phyloP scores from a whole-genome alignment of 2,329 filamentous ascomycete species.

The Claviceps maximensis region DNA sequence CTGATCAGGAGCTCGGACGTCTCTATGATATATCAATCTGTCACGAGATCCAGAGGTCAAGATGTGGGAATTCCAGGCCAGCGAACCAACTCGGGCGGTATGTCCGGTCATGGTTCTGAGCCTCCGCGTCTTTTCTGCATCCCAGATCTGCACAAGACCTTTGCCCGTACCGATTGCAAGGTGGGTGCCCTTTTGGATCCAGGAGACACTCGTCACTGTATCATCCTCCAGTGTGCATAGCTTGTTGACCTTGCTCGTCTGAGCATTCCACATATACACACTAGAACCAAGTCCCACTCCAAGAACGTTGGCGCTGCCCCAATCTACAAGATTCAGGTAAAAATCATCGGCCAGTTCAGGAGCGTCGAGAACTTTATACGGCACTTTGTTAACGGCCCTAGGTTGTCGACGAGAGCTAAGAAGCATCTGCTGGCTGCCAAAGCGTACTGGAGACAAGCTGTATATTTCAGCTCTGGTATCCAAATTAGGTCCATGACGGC shows the following conservation, averaged over 20 bases:
- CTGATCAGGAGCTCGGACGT: conserved; percentile 85
- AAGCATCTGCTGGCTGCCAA: conserved; percentile 85
- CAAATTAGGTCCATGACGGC: conserved; percentile 74
- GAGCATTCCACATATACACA: conserved; percentile 97
- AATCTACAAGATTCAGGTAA: conserved; percentile 93
- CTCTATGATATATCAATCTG: conserved; percentile 85
- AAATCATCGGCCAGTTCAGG: conserved; percentile 95
- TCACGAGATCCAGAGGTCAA: conserved; percentile 91
- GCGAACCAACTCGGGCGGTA: conserved; percentile 77
- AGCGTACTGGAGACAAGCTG: conserved; percentile 85
- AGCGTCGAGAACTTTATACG: conserved; percentile 94
- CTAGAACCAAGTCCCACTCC: conserved; percentile 86
- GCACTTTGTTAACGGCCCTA: conserved; percentile 84
- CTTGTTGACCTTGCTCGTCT: conserved; percentile 81
- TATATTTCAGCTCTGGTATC: conserved; percentile 89
- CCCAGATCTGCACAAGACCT: conserved; percentile 94
- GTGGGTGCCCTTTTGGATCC: conserved; percentile 96
- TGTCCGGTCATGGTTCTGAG: conserved; percentile 95
- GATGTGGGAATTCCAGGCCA: conserved; percentile 98
- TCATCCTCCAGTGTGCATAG: conserved; percentile 88
- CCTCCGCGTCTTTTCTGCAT: conserved; percentile 74
- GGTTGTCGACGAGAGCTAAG: conserved; percentile 81
- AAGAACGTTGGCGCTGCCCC: conserved; percentile 88
- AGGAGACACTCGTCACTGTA: conserved; percentile 89
- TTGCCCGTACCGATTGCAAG: conserved; percentile 90